These are phyloP conservation scores for Umbilicaria muhlenbergii DNA, from an alignment of 495 filamentous ascomycete genomes.

Conservation along the genomic window DNA sequence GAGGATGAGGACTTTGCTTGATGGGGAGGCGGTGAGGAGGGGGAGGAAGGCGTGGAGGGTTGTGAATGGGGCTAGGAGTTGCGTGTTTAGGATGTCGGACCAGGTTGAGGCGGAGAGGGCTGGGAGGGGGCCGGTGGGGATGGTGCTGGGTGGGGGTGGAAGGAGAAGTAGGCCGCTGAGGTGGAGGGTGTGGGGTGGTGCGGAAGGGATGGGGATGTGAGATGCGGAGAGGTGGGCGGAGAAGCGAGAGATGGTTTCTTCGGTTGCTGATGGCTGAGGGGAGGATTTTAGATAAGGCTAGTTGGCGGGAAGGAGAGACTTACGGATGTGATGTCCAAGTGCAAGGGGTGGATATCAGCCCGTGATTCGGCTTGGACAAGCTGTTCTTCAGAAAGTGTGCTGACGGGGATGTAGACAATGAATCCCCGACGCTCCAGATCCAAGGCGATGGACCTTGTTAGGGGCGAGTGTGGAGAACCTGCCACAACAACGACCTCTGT, in stretches of 20 bases:
- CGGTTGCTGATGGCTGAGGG: constrained; percentile 43
- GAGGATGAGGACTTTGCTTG: constrained; percentile 56
- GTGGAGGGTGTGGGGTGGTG: constrained; percentile 55
- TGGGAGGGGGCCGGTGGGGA: constrained; percentile 60
- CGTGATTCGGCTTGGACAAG: constrained; percentile 57
- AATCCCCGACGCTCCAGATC: constrained; percentile 88
- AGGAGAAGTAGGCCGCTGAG: constrained; percentile 69
- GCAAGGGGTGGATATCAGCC: constrained; percentile 64
- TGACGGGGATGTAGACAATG: constrained; percentile 79
- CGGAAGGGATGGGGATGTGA: constrained; percentile 54
- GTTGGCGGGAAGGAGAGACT: constrained; percentile 10
- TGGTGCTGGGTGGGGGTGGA: constrained; percentile 41
- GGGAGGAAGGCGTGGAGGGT: constrained; percentile 78
- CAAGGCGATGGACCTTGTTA: constrained; percentile 62
- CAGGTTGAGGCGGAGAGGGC: constrained; percentile 68
- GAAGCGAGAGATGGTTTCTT: constrained; percentile 33
- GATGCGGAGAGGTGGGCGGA: constrained; percentile 51
- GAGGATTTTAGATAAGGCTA: constrained; percentile 17
- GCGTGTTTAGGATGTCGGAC: constrained; percentile 79
- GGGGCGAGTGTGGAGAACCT: constrained; percentile 63
- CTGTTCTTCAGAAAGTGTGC: constrained; percentile 65
- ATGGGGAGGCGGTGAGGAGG: constrained; percentile 36
- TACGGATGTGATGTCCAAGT: constrained; percentile 69
- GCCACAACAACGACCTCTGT: constrained; percentile 84
- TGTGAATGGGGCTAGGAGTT: constrained; percentile 81